Evolutionary conservation across 2,329 filamentous ascomycete genomes (phyloP).

Genomic region (Colletotrichum lentis): DNA sequence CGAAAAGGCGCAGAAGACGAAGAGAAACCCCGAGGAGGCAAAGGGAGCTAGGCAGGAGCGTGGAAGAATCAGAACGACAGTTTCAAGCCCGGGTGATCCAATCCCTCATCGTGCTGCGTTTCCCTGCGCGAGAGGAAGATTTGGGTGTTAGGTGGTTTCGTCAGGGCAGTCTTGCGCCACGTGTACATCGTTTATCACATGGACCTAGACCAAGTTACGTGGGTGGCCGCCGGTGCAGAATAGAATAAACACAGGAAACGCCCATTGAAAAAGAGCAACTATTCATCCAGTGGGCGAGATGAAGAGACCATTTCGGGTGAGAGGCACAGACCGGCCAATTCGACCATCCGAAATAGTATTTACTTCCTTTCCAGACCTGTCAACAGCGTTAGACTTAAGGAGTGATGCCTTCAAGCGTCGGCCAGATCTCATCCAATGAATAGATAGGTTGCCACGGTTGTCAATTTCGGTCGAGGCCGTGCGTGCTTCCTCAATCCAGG

Average conservation of each 20-base stretch:
- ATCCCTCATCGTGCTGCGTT: background rate
- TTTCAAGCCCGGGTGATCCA: background rate
- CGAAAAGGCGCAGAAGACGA: background rate
- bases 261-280: background rate
- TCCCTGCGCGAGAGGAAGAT: background rate
- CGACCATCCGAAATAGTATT: background rate
- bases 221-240: background rate
- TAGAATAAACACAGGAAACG: background rate
- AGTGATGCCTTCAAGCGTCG: background rate
- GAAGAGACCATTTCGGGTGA: background rate
- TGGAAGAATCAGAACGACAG: background rate
- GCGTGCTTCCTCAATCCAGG: background rate
- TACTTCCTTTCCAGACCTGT: background rate
- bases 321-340: background rate
- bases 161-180: conserved; percentile 5
- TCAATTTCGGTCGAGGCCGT: background rate
- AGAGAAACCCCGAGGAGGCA: background rate
- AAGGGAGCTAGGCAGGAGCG: background rate
- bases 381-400: background rate
- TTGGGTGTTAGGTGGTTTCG: too few relatives aligned
- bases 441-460: too few relatives aligned
- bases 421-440: background rate
- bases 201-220: background rate
- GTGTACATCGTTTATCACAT: background rate
- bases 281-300: background rate